A percentile compares a stretch with the other conserved stretches of the same genome.
Conservation (phyloP, 2,329 filamentous ascomycete species). For the Lachnellula subtilissima region DNA sequence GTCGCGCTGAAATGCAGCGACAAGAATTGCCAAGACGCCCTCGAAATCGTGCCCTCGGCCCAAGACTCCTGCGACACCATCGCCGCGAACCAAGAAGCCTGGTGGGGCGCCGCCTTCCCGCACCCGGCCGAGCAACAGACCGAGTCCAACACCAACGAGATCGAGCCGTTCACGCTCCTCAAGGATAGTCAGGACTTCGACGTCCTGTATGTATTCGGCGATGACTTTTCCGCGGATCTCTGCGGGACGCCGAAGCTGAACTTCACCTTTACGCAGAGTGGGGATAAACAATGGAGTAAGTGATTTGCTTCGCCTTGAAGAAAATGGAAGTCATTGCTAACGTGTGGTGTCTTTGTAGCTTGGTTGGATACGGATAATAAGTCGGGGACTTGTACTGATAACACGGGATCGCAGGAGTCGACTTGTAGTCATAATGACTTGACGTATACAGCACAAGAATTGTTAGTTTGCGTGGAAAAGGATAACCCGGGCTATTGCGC, state of each 20-base stretch:
- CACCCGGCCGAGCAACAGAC: background rate
- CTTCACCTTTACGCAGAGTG: background rate
- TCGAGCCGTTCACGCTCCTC: background rate
- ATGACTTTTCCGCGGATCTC: background rate
- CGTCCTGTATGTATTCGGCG: background rate
- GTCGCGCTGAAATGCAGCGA: background rate
- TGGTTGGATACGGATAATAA: background rate
- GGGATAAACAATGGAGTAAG: background rate
- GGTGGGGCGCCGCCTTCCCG: background rate
- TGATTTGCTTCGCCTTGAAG: background rate
- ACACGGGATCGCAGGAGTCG: background rate
- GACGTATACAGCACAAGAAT: background rate
- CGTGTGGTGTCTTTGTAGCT: background rate
- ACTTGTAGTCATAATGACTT: background rate
- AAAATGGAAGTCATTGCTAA: background rate
- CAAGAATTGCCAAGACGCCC: background rate
- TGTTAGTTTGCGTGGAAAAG: background rate
- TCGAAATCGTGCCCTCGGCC: background rate
- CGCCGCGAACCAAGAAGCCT: background rate
- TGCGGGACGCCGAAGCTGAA: background rate
- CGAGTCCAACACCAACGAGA: background rate
- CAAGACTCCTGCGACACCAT: background rate
- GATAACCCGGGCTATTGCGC: background rate
- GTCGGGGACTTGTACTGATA: background rate
- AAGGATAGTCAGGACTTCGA: background rate